Conservation (phyloP, 441 rosid genomes). For the Adansonia rubrostipa region DNA sequence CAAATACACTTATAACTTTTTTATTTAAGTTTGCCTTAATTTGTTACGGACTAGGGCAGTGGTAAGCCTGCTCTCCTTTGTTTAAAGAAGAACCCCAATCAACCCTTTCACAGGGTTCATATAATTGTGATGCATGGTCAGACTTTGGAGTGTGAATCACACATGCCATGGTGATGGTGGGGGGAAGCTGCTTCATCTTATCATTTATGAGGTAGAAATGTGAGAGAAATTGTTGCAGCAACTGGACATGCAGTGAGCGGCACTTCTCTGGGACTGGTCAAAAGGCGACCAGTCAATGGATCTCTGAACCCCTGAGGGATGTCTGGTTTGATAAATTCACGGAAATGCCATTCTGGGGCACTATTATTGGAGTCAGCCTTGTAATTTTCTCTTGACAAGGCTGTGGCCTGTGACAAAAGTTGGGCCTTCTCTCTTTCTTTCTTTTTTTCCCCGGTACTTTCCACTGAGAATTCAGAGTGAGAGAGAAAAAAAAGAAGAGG, state of each 20-base stretch:
- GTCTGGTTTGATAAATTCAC: conserved; percentile 28
- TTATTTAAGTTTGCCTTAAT: not conserved
- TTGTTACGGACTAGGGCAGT: not conserved
- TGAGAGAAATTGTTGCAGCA: conserved; percentile 25
- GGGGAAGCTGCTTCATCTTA: conserved; percentile 7
- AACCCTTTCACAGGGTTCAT: not conserved
- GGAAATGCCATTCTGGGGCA: conserved; percentile 34
- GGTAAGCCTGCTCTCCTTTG: not conserved
- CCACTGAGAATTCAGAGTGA: conserved; percentile 19
- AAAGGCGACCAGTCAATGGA: conserved; percentile 58
- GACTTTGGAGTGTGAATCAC: conserved; percentile 5
- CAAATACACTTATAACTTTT: not conserved
- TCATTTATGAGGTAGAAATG: conserved; percentile 43
- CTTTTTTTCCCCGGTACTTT: conserved; percentile 14
- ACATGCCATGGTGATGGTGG: conserved; percentile 15
- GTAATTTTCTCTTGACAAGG: not conserved
- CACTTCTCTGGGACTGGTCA: conserved; percentile 48
- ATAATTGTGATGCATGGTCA: not conserved
- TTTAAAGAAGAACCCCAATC: not conserved
- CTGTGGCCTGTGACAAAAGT: conserved; percentile 31
- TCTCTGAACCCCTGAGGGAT: conserved; percentile 40
- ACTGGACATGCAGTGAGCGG: conserved; percentile 30
- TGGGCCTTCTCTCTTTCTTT: conserved; percentile 5
- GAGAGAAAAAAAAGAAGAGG: conserved; percentile 6
- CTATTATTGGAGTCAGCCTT: conserved; percentile 29